Conservation (phyloP, 768 basidiomycete species). For the Obba rivulosa region DNA sequence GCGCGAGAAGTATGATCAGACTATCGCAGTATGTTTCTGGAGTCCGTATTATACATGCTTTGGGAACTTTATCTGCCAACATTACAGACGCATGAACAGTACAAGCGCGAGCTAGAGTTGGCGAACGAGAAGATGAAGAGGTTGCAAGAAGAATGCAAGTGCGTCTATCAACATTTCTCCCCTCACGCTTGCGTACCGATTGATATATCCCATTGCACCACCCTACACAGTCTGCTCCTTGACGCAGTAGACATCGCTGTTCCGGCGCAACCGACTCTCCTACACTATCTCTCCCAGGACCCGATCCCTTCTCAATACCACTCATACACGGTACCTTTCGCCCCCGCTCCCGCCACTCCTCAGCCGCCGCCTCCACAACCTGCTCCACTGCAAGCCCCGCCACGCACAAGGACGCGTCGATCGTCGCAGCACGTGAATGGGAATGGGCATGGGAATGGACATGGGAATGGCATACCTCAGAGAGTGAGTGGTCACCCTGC, state of each 20-base stretch:
- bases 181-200: background rate
- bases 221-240: conserved; percentile 19
- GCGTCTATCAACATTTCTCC: conserved; percentile 1
- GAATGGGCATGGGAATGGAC: too few species aligned
- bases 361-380: background rate
- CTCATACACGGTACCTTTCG: conserved; percentile 16
- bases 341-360: background rate
- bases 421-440: too few species aligned
- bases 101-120: conserved; percentile 16
- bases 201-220: background rate
- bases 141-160: conserved; percentile 27
- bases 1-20: conserved; percentile 17
- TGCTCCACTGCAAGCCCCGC: background rate
- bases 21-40: conserved; percentile 7
- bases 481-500: too few species aligned
- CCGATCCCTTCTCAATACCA: conserved; percentile 23
- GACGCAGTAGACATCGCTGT: conserved; percentile 27
- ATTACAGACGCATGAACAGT: conserved; percentile 17
- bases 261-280: conserved; percentile 20
- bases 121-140: conserved; percentile 22
- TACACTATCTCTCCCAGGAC: conserved; percentile 22
- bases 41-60: too few species aligned
- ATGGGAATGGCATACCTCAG: too few species aligned
- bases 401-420: too few species aligned
- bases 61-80: background rate